Evolutionary conservation across 768 basidiomycete genomes (phyloP).

Genomic region (Pleurotus tuoliensis): DNA sequence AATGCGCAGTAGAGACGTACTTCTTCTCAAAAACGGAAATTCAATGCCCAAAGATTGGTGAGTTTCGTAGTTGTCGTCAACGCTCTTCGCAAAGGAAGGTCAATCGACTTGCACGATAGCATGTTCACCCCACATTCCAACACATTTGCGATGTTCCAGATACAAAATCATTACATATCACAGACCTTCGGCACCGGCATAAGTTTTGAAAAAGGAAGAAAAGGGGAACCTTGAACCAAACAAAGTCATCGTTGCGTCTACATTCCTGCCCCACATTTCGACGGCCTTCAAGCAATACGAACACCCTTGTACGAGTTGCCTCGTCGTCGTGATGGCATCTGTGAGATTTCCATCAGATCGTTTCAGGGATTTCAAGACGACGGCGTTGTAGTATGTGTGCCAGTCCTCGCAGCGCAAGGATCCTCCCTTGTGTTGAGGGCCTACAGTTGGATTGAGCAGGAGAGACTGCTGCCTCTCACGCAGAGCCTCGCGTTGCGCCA

Average conservation of each 20-base stretch:
- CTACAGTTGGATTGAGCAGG: not conserved
- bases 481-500: not conserved
- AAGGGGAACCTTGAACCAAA: not conserved
- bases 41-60: too few species aligned
- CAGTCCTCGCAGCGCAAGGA: not conserved
- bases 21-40: too few species aligned
- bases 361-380: not conserved
- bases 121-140: too few species aligned
- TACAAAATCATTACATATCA: too few species aligned
- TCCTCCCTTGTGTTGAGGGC: not conserved
- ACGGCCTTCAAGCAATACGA: not conserved
- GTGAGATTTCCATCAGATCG: not conserved
- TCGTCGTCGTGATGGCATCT: not conserved
- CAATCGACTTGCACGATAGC: too few species aligned
- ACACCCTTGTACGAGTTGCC: not conserved
- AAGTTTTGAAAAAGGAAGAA: not conserved
- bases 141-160: too few species aligned
- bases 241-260: not conserved
- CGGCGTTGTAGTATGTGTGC: not conserved
- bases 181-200: not conserved
- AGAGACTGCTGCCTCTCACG: not conserved
- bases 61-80: too few species aligned
- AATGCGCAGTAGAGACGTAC: too few species aligned
- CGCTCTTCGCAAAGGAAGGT: too few species aligned
- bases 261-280: not conserved